Evolutionary conservation across 331 rosid species (phyloP), one percentile per base, ranked within the genome.

Genomic region (Saraca asoca): DNA sequence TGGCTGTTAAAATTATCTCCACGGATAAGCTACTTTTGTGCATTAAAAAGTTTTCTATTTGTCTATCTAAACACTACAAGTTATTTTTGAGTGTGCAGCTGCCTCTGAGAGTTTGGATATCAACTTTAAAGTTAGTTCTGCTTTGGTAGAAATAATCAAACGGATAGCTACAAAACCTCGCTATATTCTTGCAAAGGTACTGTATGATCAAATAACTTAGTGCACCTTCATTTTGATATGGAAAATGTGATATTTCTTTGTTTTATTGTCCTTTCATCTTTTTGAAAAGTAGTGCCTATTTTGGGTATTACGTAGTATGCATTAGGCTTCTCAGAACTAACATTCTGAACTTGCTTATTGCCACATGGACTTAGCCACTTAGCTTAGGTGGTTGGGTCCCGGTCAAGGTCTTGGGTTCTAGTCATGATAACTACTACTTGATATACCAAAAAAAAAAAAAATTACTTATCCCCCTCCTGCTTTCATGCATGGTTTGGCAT

Each of bases 141-240:
- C 96, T 35, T 75, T 93, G 81, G 98, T 93, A 85, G 95, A 89
- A 81, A 89, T 89, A 73, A 88, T 85, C 72, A 84, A 76, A 66
- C 66, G 70, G 78, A 82, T 93, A 66, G 64, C 94, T 52, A 78
- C 75, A 18, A 89, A 83, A 76, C 98, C 98, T 70, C 95, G 95
- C 43, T 92, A 89, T 58, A 92, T 92, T 78, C 96, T 92, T 79
- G 98, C 96, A 39, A 92, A 92, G 96, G 98, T 92, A 79, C 65
- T 41, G 64, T 38, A 33, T 19, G 37, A 70, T 70, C 66, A 73
- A 79, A 58, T 64, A 68, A 64, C 56, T 34, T 55, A 11, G 59
- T 45, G 34, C 68, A 50, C 60, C 13, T 64, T 48, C 60, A 61
- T 67, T 66, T 56, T 64, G 56, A 43, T 17, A 29, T 43, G 68